Percentiles rank a stretch among this genome's conserved stretches.
These are phyloP conservation scores for Colletotrichum orbiculare DNA, from an alignment of 2,329 filamentous ascomycete genomes.

Conservation along the genomic window DNA sequence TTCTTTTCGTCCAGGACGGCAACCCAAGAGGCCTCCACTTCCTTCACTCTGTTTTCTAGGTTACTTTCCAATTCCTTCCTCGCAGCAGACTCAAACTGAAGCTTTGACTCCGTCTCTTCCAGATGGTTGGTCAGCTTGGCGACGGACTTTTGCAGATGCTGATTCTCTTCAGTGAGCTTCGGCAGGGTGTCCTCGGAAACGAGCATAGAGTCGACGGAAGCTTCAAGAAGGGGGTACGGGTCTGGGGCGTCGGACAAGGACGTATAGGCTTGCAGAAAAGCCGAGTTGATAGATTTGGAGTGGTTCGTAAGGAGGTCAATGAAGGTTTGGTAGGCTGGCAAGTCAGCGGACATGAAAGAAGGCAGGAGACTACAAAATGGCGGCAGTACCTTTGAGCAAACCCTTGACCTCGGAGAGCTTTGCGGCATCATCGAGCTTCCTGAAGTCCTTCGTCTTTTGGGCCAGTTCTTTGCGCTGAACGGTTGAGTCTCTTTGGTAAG, in stretches of 20 bases:
- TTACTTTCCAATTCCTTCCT: slow-evolving; percentile 81
- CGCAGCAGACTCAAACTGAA: slow-evolving; percentile 81
- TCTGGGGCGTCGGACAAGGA: slow-evolving; percentile 95
- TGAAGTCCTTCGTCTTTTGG: slow-evolving; percentile 99
- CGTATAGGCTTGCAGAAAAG: slow-evolving; percentile 93
- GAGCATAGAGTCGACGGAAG: slow-evolving; percentile 93
- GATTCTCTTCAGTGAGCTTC: slow-evolving; percentile 88
- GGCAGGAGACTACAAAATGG: background rate
- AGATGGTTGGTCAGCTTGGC: slow-evolving; percentile 80
- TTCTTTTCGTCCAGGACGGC: slow-evolving; percentile 93
- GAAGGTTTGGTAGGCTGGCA: slow-evolving; percentile 90
- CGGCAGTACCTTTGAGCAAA: slow-evolving; percentile 76
- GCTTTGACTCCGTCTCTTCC: slow-evolving; percentile 81
- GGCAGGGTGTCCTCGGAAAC: slow-evolving; percentile 92
- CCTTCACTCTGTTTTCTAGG: slow-evolving; percentile 84
- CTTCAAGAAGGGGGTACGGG: slow-evolving; percentile 94
- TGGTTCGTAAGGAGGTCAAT: slow-evolving; percentile 97
- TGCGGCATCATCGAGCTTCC: slow-evolving; percentile 88
- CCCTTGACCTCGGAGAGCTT: slow-evolving; percentile 92
- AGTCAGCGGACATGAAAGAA: background rate
- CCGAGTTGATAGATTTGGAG: slow-evolving; percentile 91
- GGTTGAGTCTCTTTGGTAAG: slow-evolving; percentile 93
- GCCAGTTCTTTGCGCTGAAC: slow-evolving; percentile 96
- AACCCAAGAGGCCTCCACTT: slow-evolving; percentile 89
- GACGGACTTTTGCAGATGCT: slow-evolving; percentile 84